phyloP scores from a whole-genome alignment of 768 basidiomycete species.

The Coprinellus micaceus region DNA sequence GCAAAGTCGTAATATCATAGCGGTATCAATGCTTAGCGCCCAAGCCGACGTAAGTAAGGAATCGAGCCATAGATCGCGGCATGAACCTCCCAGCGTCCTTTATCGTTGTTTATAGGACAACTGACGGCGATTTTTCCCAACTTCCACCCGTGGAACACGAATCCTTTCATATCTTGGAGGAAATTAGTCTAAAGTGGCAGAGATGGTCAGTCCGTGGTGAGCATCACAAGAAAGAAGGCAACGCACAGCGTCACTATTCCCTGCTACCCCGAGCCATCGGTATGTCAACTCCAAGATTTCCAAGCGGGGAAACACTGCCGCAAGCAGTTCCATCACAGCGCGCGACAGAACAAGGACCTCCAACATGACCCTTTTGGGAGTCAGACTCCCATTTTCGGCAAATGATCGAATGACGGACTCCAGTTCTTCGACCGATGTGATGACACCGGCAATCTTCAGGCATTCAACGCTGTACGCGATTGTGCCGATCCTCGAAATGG shows the following conservation, averaged over 20 bases:
- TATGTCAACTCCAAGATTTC: constrained; percentile 18
- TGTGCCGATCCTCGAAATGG: constrained; percentile 6
- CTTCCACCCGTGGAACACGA: too few species aligned
- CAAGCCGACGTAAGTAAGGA: too few species aligned
- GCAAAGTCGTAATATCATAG: too few species aligned
- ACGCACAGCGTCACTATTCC: constrained; percentile 8
- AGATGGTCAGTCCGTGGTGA: too few species aligned
- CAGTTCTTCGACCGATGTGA: constrained; percentile 16
- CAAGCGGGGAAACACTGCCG: constrained; percentile 13
- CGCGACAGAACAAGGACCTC: constrained; percentile 17
- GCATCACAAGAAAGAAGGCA: too few species aligned
- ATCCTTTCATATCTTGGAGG: too few species aligned
- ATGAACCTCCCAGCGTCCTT: too few species aligned
- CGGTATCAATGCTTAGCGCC: too few species aligned
- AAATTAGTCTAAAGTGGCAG: too few species aligned
- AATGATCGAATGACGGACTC: constrained; percentile 13
- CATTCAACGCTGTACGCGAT: constrained; percentile 6
- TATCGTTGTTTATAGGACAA: too few species aligned
- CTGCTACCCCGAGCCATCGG: constrained; percentile 13
- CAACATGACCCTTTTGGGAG: constrained; percentile 13
- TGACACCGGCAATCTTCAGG: constrained; percentile 12
- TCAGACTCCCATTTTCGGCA: not conserved
- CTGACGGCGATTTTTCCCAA: too few species aligned
- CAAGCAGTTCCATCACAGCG: constrained; percentile 13
- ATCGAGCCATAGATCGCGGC: too few species aligned